Percentiles rank a stretch among this genome's conserved stretches.
phyloP scores from a whole-genome alignment of 352 stramenopile genomes.

The Plasmopara viticola region DNA sequence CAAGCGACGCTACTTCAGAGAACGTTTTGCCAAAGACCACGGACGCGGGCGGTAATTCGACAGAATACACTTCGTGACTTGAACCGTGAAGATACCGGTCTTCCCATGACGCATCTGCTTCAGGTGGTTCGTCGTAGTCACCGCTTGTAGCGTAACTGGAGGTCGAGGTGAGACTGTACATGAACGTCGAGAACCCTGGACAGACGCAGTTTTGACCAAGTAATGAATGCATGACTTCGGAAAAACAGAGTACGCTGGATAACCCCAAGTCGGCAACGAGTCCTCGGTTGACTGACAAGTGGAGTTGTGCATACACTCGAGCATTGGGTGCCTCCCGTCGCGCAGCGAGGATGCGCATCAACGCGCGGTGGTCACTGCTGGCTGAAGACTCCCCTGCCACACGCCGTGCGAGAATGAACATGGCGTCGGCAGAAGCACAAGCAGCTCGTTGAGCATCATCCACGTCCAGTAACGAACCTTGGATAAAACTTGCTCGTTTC shows the following conservation, averaged over 20 bases:
- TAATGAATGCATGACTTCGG: constrained; percentile 72
- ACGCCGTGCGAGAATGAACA: constrained; percentile 65
- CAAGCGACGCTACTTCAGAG: constrained; percentile 61
- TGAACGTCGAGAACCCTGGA: constrained; percentile 77
- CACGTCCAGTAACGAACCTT: constrained; percentile 69
- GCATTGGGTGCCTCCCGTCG: constrained; percentile 46
- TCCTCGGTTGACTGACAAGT: constrained; percentile 61
- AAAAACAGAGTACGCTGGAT: constrained; percentile 72
- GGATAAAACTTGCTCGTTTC: constrained; percentile 73
- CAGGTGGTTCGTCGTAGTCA: constrained; percentile 20
- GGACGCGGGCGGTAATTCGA: constrained; percentile 38
- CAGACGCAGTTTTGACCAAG: constrained; percentile 82
- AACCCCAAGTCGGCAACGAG: constrained; percentile 62
- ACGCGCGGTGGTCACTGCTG: constrained; percentile 59
- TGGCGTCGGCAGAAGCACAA: constrained; percentile 51
- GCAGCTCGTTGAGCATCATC: constrained; percentile 67
- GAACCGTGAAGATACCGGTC: constrained; percentile 62
- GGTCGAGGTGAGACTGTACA: constrained; percentile 78
- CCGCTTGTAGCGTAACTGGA: constrained; percentile 43
- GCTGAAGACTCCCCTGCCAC: constrained; percentile 55
- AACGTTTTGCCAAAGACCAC: constrained; percentile 67
- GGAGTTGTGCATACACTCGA: constrained; percentile 59
- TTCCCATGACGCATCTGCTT: constrained; percentile 46
- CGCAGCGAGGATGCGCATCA: constrained; percentile 70
- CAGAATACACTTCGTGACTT: constrained; percentile 76